phyloP scores from a whole-genome alignment of 176 grass and related monocot species.

The Stipa capillata region DNA sequence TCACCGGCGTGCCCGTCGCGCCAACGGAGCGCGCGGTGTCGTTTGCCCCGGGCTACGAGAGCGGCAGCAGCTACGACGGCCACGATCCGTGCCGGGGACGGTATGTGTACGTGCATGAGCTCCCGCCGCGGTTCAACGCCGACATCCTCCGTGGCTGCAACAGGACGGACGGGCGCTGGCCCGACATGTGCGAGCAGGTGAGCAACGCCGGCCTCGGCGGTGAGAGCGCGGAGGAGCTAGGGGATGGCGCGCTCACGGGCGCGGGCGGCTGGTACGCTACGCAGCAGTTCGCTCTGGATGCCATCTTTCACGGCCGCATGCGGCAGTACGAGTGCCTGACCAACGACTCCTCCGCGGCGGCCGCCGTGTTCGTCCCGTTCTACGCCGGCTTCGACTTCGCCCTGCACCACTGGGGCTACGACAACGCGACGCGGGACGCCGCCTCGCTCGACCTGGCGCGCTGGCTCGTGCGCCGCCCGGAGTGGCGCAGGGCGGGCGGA shows the following conservation, averaged over 20 bases:
- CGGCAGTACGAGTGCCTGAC: slow-evolving; percentile 54
- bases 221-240: not conserved
- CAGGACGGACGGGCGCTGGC: slow-evolving; percentile 19
- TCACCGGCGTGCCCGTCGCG: not conserved
- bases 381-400: slow-evolving; percentile 54
- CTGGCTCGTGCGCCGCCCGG: slow-evolving; percentile 18
- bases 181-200: slow-evolving; percentile 39
- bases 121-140: slow-evolving; percentile 48
- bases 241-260: slow-evolving; percentile 32
- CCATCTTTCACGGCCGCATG: slow-evolving; percentile 64
- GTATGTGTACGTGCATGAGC: slow-evolving; percentile 47
- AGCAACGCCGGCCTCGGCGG: slow-evolving; percentile 48
- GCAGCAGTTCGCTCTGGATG: slow-evolving; percentile 41
- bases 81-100: slow-evolving; percentile 28
- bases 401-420: slow-evolving; percentile 37
- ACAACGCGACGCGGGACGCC: slow-evolving; percentile 13
- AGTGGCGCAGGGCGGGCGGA: slow-evolving; percentile 29
- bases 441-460: slow-evolving; percentile 20
- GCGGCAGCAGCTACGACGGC: too few relatives aligned
- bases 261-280: slow-evolving; percentile 40
- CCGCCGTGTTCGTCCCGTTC: slow-evolving; percentile 56
- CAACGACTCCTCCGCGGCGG: slow-evolving; percentile 37
- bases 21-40: too few relatives aligned
- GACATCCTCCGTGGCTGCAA: slow-evolving; percentile 44
- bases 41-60: too few relatives aligned